These are phyloP conservation scores for Globisporangium polare DNA, from an alignment of 352 stramenopile species.

Conservation along the genomic window DNA sequence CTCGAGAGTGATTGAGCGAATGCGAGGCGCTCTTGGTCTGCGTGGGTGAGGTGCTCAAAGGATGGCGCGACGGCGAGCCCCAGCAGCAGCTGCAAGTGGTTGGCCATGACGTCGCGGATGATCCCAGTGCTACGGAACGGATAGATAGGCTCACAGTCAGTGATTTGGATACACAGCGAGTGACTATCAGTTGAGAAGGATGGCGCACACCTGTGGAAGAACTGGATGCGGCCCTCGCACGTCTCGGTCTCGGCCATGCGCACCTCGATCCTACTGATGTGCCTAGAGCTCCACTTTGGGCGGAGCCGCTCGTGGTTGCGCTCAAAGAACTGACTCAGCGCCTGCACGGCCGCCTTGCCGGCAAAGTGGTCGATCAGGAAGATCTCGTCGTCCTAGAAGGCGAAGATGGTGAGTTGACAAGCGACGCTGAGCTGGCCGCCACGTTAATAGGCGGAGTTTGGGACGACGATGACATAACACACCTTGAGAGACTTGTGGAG, in stretches of 20 bases:
- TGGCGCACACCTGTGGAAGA: conserved; percentile 53
- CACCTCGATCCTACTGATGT: conserved; percentile 32
- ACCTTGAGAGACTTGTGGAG: conserved; percentile 40
- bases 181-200: too few species aligned
- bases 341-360: conserved; percentile 66
- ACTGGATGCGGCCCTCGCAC: conserved; percentile 50
- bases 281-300: conserved; percentile 25
- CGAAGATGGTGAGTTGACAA: neutral
- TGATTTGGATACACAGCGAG: neutral
- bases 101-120: conserved; percentile 79
- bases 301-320: conserved; percentile 34
- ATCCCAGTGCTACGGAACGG: conserved; percentile 43
- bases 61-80: conserved; percentile 30
- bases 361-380: conserved; percentile 88
- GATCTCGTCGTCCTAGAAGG: conserved; percentile 52
- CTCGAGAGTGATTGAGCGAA: conserved; percentile 22
- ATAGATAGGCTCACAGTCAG: neutral
- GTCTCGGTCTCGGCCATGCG: conserved; percentile 70
- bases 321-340: conserved; percentile 46
- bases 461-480: neutral
- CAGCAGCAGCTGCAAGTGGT: conserved; percentile 73
- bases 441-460: neutral
- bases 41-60: conserved; percentile 11
- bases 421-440: neutral
- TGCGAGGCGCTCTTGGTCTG: neutral